These are phyloP conservation scores for Fusarium dlaminii DNA, from an alignment of 2,329 filamentous ascomycete species.

Conservation along the genomic window DNA sequence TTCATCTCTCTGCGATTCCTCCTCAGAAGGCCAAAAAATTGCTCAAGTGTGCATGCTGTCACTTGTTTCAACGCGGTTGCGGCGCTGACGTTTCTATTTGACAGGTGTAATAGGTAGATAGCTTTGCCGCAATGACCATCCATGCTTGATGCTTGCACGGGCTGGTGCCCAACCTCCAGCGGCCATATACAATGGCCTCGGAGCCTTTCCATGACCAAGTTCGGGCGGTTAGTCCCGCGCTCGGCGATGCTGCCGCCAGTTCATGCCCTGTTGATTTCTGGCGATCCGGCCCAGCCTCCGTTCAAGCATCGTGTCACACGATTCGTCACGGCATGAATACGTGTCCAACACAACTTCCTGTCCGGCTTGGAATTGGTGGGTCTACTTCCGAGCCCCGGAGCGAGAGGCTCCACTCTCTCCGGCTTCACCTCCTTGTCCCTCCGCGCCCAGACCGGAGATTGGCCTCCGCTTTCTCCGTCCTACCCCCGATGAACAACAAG, in stretches of 20 bases:
- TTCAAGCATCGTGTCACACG: constrained; percentile 6
- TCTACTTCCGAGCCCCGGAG: constrained; percentile 24
- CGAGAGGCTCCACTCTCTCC: constrained; percentile 32
- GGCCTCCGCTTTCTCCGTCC: constrained; percentile 22
- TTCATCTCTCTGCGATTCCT: neutral
- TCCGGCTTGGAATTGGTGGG: constrained; percentile 13
- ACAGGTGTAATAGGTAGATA: neutral
- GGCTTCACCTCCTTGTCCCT: constrained; percentile 6
- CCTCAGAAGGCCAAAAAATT: neutral
- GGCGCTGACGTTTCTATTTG: constrained; percentile 5
- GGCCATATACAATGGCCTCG: constrained; percentile 3
- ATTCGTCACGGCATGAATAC: constrained; percentile 28
- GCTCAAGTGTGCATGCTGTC: constrained; percentile 1
- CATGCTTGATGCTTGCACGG: constrained; percentile 30
- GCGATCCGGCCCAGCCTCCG: constrained; percentile 26
- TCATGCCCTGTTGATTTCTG: constrained; percentile 3
- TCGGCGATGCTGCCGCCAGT: constrained; percentile 18
- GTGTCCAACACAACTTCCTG: constrained; percentile 17
- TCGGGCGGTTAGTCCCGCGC: constrained; percentile 4
- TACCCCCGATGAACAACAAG: constrained; percentile 3
- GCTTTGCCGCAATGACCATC: constrained; percentile 23
- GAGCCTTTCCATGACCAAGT: neutral
- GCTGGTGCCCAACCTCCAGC: constrained; percentile 33
- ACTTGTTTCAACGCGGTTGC: constrained; percentile 4
- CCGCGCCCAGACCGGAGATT: constrained; percentile 15